Percentiles rank a stretch among this genome's conserved stretches.
These are phyloP conservation scores for Plasmodium cynomolgi DNA, from an alignment of 169 alveolate species.

Conservation along the genomic window DNA sequence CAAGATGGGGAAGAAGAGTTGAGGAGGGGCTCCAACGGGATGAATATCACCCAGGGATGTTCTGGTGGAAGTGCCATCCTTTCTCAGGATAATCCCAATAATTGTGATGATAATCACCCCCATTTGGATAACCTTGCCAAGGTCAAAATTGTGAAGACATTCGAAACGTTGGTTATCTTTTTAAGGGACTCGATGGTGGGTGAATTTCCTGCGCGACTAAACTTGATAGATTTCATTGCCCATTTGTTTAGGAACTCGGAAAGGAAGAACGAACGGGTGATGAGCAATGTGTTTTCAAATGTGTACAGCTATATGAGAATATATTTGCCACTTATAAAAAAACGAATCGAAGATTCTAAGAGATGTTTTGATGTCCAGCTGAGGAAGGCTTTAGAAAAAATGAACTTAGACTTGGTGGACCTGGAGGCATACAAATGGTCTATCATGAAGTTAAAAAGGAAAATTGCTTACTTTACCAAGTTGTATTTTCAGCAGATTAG, in stretches of 20 bases:
- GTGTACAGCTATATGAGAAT: slow-evolving; percentile 65
- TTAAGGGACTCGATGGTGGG: slow-evolving; percentile 63
- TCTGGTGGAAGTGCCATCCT: neutral
- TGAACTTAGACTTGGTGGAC: slow-evolving; percentile 52
- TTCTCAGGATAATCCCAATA: neutral
- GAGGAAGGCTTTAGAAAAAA: slow-evolving; percentile 39
- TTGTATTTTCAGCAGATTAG: slow-evolving; percentile 67
- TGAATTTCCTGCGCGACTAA: slow-evolving; percentile 58
- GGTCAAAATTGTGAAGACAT: slow-evolving; percentile 52
- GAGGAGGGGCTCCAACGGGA: neutral
- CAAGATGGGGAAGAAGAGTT: neutral
- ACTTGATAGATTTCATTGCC: slow-evolving; percentile 25
- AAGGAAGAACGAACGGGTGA: slow-evolving; percentile 30
- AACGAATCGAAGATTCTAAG: slow-evolving; percentile 32
- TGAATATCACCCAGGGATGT: neutral
- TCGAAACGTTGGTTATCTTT: slow-evolving; percentile 59
- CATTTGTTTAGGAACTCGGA: slow-evolving; percentile 23
- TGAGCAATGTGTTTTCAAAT: slow-evolving; percentile 71
- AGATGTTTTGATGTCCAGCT: slow-evolving; percentile 63
- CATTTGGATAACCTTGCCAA: neutral
- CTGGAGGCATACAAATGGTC: slow-evolving; percentile 58
- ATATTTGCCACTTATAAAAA: slow-evolving; percentile 59
- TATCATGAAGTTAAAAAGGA: slow-evolving; percentile 33
- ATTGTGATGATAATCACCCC: neutral
- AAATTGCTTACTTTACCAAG: slow-evolving; percentile 47